Base-by-base conservation (phyloP, 2,329 filamentous ascomycete species). In the Biscogniauxia sp. region DNA sequence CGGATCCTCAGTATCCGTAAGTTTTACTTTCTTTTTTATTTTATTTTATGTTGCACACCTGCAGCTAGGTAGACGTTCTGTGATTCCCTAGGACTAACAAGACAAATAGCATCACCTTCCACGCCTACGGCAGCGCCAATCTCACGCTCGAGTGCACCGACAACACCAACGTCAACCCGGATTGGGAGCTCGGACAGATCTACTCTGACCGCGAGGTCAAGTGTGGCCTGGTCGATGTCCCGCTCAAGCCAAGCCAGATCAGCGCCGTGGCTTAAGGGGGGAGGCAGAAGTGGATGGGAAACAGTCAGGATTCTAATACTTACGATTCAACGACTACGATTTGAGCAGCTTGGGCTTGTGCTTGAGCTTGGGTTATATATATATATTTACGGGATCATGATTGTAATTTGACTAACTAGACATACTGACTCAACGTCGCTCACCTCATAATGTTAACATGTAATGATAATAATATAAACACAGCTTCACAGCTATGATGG, bases 101-200 rank as follows among this genome's bases (percentile, higher is more conserved):
- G 23, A 25, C 13, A 20, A 32, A 19, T 23, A 74, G 73, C 3
- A 70, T 67, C 20, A 76, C 69, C 1, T 75, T 79, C 63, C 62
- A 59, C 17, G 77, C 66, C 15, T 68, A 68, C 25, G 77, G 76
- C 49, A 60, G 68, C 2, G 68, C 64, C 54, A 73, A 76, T 58
- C 57, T 79, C 56, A 70, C 69, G 2, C 69, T 77, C 3, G 62
- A 67, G 8, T 80, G 78, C 72, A 72, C 67, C 2, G 71, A 76
- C 28, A 64, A 64, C 23, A 69, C 62, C 1, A 76, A 67, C 67
- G 61, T 67, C 64, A 79, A 80, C 70, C 70, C 73, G 1, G 70
- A 78, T 68, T 80, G 78, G 78, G 64, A 69, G 1, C 61, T 72
- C 6, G 78, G 78, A 20, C 54, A 76, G 59, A 76, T 76, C 61